Evolutionary conservation across 306 rosid species (phyloP), one percentile per base, ranked within the genome.

Genomic region (Rosa chinensis): DNA sequence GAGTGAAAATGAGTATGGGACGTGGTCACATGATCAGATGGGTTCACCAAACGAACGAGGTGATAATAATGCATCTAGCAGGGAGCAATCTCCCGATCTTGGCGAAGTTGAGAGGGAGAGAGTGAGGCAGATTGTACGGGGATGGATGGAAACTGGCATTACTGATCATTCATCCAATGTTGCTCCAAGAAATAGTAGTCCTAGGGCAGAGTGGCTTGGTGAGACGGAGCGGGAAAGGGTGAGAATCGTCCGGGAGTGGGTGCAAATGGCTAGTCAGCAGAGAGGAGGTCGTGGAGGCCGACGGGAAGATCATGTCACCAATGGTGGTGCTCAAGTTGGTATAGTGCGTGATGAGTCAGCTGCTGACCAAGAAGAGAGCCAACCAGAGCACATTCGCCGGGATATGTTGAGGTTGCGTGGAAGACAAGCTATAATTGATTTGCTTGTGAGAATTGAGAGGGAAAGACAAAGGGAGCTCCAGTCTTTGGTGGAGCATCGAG

Each of bases 221-320:
- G 99, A 96, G 90, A 91, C 98, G n/a, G 99, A 96, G 86, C 97
- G 99, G 44, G 99, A 91, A 83, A 90, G 99, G 88, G 99, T 96
- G 77, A 93, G 99, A 87, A 90, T 89, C 81, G 98, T 90, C 62
- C 90, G 99, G 87, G 99, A 96, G 84, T 93, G 99, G 98, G 99
- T 96, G 80, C 99, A 93, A 86, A 96, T 89, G 98, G 89, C 93
- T 63, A 93, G 97, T 84, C 98, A 96, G 86, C 97, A 93, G 80
- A 88, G 99, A 88, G 96, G 92, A 80, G 84, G 93, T 35, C 96
- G 99, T 53, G 94, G 96, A 69, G 86, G 89, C 80, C 86, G 94
- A 43, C 88, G 96, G 82, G 98, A 91, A 80, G 83, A 85, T 83
- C 97, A 82, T 77, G 90, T 53, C 68, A 82, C 83, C 68, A 91